Conservation (phyloP, 2,329 filamentous ascomycete genomes). For the Fusarium camptoceras region DNA sequence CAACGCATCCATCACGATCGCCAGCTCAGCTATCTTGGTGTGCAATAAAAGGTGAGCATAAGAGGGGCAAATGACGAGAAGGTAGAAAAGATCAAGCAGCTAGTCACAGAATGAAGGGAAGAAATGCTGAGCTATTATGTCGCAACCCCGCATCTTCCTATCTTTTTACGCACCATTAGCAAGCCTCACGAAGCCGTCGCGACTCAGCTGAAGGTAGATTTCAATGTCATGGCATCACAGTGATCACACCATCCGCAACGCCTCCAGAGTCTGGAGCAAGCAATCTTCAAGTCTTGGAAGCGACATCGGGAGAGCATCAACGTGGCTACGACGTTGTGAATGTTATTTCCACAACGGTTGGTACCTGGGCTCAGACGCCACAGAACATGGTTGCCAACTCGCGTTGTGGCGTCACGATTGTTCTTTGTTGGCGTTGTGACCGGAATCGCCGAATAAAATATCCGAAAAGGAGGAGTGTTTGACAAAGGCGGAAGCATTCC, state of each 20-base stretch:
- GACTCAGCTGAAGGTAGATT: not conserved
- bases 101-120: not conserved
- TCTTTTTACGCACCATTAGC: not conserved
- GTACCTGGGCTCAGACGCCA: not conserved
- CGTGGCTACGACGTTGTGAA: not conserved
- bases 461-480: not conserved
- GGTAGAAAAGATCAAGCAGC: not conserved
- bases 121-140: not conserved
- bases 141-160: not conserved
- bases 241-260: not conserved
- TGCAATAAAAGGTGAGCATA: not conserved
- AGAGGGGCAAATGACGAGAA: not conserved
- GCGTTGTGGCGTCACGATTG: too few species aligned
- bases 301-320: not conserved
- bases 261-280: not conserved
- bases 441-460: not conserved
- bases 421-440: not conserved
- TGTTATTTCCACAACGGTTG: not conserved
- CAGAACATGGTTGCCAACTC: too few species aligned
- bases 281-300: not conserved
- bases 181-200: not conserved
- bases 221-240: not conserved
- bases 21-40: not conserved
- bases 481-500: not conserved
- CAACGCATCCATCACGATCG: not conserved